Evolutionary conservation across 345 rosid genomes (phyloP).

Genomic region (Aurinia saxatilis): DNA sequence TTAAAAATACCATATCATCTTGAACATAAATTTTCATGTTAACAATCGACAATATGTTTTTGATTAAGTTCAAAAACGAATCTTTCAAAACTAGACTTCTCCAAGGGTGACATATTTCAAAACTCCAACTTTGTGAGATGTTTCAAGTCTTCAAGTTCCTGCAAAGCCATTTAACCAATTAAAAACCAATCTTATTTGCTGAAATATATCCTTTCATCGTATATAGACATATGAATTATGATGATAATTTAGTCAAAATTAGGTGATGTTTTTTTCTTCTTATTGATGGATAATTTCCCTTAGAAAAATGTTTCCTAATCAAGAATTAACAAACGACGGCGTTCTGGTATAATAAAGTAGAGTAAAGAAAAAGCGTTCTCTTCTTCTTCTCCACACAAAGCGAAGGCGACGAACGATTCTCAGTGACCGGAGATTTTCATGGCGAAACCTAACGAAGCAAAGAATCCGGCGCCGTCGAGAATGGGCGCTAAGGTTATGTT

Average conservation of each 20-base stretch:
- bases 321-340: conserved; percentile 6
- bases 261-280: background rate
- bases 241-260: background rate
- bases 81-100: too few species aligned
- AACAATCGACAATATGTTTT: too few species aligned
- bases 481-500: conserved; percentile 48
- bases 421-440: conserved; percentile 26
- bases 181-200: too few species aligned
- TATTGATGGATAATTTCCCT: background rate
- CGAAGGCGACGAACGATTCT: conserved; percentile 7
- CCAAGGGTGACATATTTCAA: too few species aligned
- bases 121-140: too few species aligned
- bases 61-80: too few species aligned
- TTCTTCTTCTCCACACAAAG: background rate
- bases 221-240: too few species aligned
- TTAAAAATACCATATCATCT: too few species aligned
- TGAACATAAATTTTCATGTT: too few species aligned
- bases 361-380: background rate
- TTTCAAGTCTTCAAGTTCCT: too few species aligned
- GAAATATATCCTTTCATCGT: too few species aligned
- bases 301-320: background rate
- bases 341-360: background rate
- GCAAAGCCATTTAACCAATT: too few species aligned
- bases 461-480: conserved; percentile 21
- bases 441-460: conserved; percentile 29